Conservation (phyloP, 2,329 filamentous ascomycete species). For the Aspergillus quadrilineatus region DNA sequence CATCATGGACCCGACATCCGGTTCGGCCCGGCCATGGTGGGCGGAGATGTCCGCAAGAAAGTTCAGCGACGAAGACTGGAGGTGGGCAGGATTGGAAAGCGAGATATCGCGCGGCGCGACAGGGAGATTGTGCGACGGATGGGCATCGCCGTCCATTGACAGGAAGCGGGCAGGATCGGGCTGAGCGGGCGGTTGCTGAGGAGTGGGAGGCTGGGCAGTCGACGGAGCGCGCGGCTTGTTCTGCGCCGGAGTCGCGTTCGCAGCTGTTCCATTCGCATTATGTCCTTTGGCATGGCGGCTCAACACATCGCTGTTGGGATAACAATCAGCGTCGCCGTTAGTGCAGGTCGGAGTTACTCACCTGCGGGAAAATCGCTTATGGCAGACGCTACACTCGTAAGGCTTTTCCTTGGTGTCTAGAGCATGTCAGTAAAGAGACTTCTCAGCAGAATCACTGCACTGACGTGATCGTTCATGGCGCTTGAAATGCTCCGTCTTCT, state of each 20-base stretch:
- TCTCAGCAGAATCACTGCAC: slow-evolving; percentile 24
- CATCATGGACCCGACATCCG: slow-evolving; percentile 29
- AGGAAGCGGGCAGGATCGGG: slow-evolving; percentile 20
- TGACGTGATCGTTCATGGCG: slow-evolving; percentile 56
- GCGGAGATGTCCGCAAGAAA: slow-evolving; percentile 40
- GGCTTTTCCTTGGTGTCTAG: slow-evolving; percentile 56
- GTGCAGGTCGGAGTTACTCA: slow-evolving; percentile 22
- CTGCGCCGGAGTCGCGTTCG: slow-evolving; percentile 23
- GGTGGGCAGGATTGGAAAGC: slow-evolving; percentile 27
- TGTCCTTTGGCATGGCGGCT: slow-evolving; percentile 55
- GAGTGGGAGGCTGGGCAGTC: slow-evolving; percentile 26
- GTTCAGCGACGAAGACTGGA: slow-evolving; percentile 40
- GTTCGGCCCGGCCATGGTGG: slow-evolving; percentile 33
- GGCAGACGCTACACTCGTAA: slow-evolving; percentile 54
- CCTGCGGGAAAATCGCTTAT: slow-evolving; percentile 57
- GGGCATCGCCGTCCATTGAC: slow-evolving; percentile 18
- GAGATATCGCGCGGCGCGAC: slow-evolving; percentile 26
- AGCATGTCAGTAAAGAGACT: neutral
- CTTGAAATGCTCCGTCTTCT: slow-evolving; percentile 57
- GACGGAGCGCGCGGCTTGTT: slow-evolving; percentile 32
- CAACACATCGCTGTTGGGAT: slow-evolving; percentile 45
- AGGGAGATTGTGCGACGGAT: slow-evolving; percentile 17
- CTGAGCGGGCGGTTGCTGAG: slow-evolving; percentile 24
- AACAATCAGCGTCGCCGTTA: slow-evolving; percentile 15
- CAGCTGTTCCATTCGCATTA: slow-evolving; percentile 28